Conservation (phyloP, 495 filamentous ascomycete species). For the Elaphomyces granulatus region DNA sequence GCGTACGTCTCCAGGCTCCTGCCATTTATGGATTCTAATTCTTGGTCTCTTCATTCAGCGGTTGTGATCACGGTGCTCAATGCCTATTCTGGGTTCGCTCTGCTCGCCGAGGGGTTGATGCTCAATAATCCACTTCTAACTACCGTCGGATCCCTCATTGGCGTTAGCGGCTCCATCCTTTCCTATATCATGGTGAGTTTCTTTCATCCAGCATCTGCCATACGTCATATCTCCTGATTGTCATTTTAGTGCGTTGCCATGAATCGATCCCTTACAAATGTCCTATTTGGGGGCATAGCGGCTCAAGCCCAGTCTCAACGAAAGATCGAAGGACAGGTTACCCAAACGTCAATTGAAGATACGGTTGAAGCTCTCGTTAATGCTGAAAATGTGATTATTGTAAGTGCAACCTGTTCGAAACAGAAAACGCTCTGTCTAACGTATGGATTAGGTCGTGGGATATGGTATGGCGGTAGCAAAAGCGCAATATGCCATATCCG, state of each 20-base stretch:
- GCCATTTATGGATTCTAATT: neutral
- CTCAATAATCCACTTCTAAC: slow-evolving; percentile 69
- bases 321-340: slow-evolving; percentile 61
- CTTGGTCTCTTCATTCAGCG: slow-evolving; percentile 15
- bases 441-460: slow-evolving; percentile 39
- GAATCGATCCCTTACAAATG: slow-evolving; percentile 68
- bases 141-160: slow-evolving; percentile 65
- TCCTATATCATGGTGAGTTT: slow-evolving; percentile 51
- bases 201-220: too few relatives aligned
- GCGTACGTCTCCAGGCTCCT: slow-evolving; percentile 25
- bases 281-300: slow-evolving; percentile 65
- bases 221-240: too few relatives aligned
- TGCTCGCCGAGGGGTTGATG: slow-evolving; percentile 77
- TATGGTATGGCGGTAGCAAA: slow-evolving; percentile 85
- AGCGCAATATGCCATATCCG: slow-evolving; percentile 70
- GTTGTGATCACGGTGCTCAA: slow-evolving; percentile 79
- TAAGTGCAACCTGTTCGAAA: slow-evolving; percentile 4
- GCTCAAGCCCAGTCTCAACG: slow-evolving; percentile 43
- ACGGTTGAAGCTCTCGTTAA: slow-evolving; percentile 53
- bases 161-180: slow-evolving; percentile 67
- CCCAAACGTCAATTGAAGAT: slow-evolving; percentile 59
- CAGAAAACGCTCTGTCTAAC: neutral
- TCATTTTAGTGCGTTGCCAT: slow-evolving; percentile 55
- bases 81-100: slow-evolving; percentile 70
- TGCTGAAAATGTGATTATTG: slow-evolving; percentile 65